Evolutionary conservation across 805 yeast genomes (phyloP).

Genomic region (Peterozyma toletana): DNA sequence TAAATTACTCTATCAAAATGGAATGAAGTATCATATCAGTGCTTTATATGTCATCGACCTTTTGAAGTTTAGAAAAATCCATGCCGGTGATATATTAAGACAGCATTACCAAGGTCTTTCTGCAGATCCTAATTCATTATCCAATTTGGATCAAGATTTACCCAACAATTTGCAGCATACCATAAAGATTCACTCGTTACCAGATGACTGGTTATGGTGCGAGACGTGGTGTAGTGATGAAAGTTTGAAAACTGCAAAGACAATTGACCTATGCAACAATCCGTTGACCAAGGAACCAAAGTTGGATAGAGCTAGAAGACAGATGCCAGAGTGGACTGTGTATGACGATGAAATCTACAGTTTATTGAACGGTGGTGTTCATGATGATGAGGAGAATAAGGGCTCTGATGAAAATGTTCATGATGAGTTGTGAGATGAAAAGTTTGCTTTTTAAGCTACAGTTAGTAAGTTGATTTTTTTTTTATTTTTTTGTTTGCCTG

Average conservation of each 20-base stretch:
- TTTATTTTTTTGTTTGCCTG: too few species aligned
- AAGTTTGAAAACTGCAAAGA: constrained; percentile 53
- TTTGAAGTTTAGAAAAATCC: constrained; percentile 49
- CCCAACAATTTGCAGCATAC: constrained; percentile 77
- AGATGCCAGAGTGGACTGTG: constrained; percentile 68
- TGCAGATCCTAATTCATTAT: constrained; percentile 69
- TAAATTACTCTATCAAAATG: constrained; percentile 44
- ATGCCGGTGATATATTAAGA: constrained; percentile 77
- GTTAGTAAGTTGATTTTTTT: too few species aligned
- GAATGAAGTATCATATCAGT: constrained; percentile 69
- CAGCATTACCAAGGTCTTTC: constrained; percentile 80
- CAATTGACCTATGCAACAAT: constrained; percentile 79
- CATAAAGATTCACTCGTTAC: constrained; percentile 64
- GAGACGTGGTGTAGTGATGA: constrained; percentile 86
- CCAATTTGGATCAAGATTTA: constrained; percentile 86
- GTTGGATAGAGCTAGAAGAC: constrained; percentile 65
- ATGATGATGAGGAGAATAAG: not conserved
- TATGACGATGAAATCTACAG: constrained; percentile 51
- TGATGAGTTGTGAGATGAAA: constrained; percentile 6
- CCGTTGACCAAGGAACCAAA: constrained; percentile 79
- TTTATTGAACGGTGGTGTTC: constrained; percentile 11
- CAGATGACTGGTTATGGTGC: constrained; percentile 89
- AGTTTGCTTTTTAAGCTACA: too few species aligned
- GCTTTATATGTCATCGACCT: constrained; percentile 83
- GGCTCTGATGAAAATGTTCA: not conserved